Conservation (phyloP, 495 filamentous ascomycete genomes). For the Trichoderma gamsii region DNA sequence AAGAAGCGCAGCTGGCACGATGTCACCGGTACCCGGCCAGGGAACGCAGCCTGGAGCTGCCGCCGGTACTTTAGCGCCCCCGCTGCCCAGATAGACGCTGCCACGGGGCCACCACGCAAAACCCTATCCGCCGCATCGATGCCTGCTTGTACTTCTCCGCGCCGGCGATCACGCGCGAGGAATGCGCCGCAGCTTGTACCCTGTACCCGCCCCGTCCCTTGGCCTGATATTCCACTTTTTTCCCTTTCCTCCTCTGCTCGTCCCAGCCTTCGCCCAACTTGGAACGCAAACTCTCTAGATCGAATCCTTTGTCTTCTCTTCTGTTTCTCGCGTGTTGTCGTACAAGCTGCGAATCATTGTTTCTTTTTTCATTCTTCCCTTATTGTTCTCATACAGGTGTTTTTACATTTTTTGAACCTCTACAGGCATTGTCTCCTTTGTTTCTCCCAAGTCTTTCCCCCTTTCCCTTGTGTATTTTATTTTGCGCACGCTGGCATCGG, state of each 20-base stretch:
- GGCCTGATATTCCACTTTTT: too few species aligned
- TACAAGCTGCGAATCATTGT: neutral
- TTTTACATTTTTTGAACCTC: neutral
- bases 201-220: too few species aligned
- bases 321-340: neutral
- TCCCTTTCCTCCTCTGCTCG: too few species aligned
- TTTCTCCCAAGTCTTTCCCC: neutral
- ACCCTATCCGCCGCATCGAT: neutral
- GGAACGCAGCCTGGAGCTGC: neutral
- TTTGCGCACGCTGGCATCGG: neutral
- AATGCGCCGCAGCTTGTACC: neutral
- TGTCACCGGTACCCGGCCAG: neutral
- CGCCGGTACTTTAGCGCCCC: neutral
- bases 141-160: neutral
- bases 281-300: too few species aligned
- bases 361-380: neutral
- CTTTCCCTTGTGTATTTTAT: neutral
- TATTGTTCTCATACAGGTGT: neutral
- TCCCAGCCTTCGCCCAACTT: too few species aligned
- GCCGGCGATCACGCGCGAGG: neutral
- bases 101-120: neutral
- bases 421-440: neutral
- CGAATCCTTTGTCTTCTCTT: neutral
- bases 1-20: neutral
- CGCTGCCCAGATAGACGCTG: neutral